These are phyloP conservation scores for Psilocybe azurescens DNA, from an alignment of 768 basidiomycete genomes.

Conservation along the genomic window DNA sequence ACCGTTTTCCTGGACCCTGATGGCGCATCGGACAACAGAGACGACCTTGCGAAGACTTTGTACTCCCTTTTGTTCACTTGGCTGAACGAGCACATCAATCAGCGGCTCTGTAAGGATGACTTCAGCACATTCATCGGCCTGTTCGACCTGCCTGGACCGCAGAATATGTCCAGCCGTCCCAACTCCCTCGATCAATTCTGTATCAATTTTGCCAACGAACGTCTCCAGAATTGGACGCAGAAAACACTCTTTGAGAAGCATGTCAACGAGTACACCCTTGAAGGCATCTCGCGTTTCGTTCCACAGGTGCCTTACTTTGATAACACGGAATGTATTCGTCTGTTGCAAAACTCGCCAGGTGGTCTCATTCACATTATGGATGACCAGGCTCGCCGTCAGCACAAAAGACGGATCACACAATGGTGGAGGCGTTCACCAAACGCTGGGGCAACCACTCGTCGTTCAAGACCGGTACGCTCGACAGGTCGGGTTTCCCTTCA, in stretches of 20 bases:
- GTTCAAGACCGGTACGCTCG: conserved; percentile 82
- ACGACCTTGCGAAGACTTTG: conserved; percentile 91
- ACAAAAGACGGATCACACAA: conserved; percentile 93
- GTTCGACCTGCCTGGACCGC: conserved; percentile 92
- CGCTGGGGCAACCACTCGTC: conserved; percentile 93
- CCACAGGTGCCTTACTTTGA: conserved; percentile 84
- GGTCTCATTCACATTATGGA: conserved; percentile 98
- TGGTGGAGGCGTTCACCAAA: conserved; percentile 94
- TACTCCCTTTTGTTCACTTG: conserved; percentile 96
- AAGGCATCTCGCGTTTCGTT: conserved; percentile 75
- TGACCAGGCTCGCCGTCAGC: conserved; percentile 85
- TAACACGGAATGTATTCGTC: conserved; percentile 87
- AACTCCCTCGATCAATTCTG: conserved; percentile 98
- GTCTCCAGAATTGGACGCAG: conserved; percentile 84
- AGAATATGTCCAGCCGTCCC: conserved; percentile 84
- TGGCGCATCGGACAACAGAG: conserved; percentile 90
- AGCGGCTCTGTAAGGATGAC: conserved; percentile 92
- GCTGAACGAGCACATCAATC: conserved; percentile 96
- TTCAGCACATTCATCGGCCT: conserved; percentile 92
- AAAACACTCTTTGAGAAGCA: conserved; percentile 81
- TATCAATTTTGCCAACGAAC: conserved; percentile 96
- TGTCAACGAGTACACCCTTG: conserved; percentile 81
- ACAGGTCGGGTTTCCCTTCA: conserved; percentile 79
- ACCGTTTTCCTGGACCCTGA: conserved; percentile 96
- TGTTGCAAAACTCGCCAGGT: conserved; percentile 86